Base-by-base conservation (phyloP, 768 basidiomycete genomes). In the Sarcodon aspratus region DNA sequence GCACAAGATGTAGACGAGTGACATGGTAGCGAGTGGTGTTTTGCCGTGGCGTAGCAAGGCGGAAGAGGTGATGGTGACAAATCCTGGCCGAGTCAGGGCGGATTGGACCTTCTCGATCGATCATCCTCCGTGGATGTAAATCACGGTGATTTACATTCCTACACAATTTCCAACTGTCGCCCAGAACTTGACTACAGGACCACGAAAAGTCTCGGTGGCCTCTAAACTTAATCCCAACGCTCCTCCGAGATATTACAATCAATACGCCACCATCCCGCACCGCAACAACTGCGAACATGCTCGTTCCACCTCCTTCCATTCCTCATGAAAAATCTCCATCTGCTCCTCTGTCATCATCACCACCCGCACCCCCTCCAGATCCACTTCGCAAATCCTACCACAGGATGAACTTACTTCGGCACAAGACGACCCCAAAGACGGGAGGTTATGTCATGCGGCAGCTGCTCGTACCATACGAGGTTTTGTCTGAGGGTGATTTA, bases 371-470 rank as follows among this genome's bases (percentile, higher is more conserved):
- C 18, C 90, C 89, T 6, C 66, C 69, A 6, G 86, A 91, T 55
- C 72, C 82, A 18, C 68, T 88, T 45, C 74, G 87, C 38, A 84
- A 91, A 57, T 91, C 92, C 9, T 95, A 93, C 61, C 85, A 92
- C 61, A 76, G 95, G 76, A 59, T 67, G 37, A 54, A 52, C 58
- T 36, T 89, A 18, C 68, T 95, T 52, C 63, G 34, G 55, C 61
- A 70, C 46, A 90, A 89, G 27, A 94, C 94, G 79, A 75, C 71
- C 35, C 80, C 79, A 35, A 71, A 74, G 52, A 79, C 84, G 4
- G 92, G 92, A n/a, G 90, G 88, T 33, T 94, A 93, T 62, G 70
- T 95, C 49, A 92, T 89, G 12, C 82, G 82, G 43, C 77, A 83
- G 43, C 65, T 95, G 55, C 91, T 91, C 63, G 85, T 94, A 31